Conservation (phyloP, 2,329 filamentous ascomycete genomes). For the Truncatella angustata region DNA sequence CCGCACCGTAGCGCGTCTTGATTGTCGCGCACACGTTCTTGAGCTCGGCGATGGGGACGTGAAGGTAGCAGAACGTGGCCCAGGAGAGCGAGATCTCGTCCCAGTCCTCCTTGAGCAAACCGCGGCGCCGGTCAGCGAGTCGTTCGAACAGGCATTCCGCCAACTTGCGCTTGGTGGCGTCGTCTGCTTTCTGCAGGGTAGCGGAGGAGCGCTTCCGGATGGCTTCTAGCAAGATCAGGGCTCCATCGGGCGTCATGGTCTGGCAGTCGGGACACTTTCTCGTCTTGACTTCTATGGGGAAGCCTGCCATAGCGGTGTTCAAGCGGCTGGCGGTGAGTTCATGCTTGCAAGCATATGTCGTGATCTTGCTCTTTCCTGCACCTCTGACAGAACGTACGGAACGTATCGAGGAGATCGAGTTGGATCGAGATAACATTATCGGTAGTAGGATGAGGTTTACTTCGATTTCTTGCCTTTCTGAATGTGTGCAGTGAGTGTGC, state of each 20-base stretch:
- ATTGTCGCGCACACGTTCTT: neutral
- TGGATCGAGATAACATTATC: neutral
- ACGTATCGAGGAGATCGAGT: neutral
- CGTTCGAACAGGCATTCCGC: constrained; percentile 4
- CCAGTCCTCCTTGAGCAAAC: neutral
- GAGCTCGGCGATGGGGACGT: neutral
- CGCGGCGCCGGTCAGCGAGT: neutral
- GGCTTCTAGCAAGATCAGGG: neutral
- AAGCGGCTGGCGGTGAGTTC: neutral
- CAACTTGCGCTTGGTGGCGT: neutral
- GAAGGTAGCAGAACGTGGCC: neutral
- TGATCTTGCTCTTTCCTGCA: neutral
- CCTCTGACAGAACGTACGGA: neutral
- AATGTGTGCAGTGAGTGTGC: too few relatives aligned
- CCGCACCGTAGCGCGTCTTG: neutral
- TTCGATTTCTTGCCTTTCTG: neutral
- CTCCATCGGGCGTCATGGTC: neutral
- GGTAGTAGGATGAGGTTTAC: neutral
- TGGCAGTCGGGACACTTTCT: constrained; percentile 11
- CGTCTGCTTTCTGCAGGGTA: neutral
- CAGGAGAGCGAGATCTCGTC: neutral
- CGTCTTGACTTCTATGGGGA: constrained; percentile 4
- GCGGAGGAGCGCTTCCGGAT: neutral
- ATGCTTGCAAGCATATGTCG: neutral
- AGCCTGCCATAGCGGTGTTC: neutral